Conservation (phyloP, 257 asterid species). For the Leonotis leonurus region DNA sequence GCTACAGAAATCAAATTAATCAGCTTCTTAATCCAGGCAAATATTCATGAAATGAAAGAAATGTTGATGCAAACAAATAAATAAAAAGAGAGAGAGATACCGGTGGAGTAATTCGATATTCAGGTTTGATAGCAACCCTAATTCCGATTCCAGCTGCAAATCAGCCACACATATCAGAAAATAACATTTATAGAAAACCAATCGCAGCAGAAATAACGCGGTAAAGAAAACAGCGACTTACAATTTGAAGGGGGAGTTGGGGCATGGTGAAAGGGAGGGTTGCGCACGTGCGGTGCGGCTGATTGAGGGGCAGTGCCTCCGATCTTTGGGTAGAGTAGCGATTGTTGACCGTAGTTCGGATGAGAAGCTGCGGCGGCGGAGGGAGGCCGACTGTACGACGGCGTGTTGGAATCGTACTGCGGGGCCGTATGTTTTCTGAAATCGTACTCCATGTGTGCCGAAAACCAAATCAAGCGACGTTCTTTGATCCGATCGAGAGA, state of each 20-base stretch:
- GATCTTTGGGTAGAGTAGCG: conserved; percentile 52
- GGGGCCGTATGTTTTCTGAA: conserved; percentile 33
- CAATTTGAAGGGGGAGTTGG: conserved; percentile 39
- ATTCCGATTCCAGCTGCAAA: conserved; percentile 56
- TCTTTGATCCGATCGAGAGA: conserved; percentile 1
- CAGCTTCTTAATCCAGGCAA: background rate
- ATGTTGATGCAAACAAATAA: background rate
- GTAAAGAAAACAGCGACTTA: conserved; percentile 1
- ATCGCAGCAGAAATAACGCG: background rate
- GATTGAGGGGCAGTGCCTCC: conserved; percentile 31
- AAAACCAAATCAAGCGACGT: background rate
- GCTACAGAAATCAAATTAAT: conserved; percentile 37
- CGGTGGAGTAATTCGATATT: conserved; percentile 57
- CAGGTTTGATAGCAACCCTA: conserved; percentile 50
- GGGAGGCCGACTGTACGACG: conserved; percentile 30
- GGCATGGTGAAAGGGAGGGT: conserved; percentile 46
- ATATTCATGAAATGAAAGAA: too few species aligned
- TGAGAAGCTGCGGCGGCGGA: conserved; percentile 26
- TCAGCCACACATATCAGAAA: conserved; percentile 4
- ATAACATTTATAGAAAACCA: background rate
- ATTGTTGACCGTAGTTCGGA: conserved; percentile 36
- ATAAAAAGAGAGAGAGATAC: conserved; percentile 24
- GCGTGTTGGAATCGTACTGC: conserved; percentile 30
- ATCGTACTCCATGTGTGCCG: conserved; percentile 39
- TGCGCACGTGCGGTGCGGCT: conserved; percentile 26